Base-by-base conservation (phyloP, 768 basidiomycete genomes). In the Amanita rimosa region DNA sequence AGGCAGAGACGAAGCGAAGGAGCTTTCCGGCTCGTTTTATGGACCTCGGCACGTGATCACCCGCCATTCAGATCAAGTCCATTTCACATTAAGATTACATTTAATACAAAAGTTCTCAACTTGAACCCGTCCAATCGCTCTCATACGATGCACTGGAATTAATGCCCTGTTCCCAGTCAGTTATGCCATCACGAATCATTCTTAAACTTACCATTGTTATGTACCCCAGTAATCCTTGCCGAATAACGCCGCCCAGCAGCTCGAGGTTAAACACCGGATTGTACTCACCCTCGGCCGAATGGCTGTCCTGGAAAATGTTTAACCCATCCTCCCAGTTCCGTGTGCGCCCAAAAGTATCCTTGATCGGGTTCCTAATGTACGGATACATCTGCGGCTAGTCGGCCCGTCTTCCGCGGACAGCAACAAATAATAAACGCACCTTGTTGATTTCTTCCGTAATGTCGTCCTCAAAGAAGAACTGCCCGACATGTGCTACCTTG, bases 401-500 rank as follows among this genome's bases (percentile, higher is more conserved):
- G 27, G 19, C 29, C 10, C 34, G 13, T 24, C 40, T 21, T 11
- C 46, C 38, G 35, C 31, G 7, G 19, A 31, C 11, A 46, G 14
- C 7, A 13, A 3, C 42, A 2, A 31, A 10, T 13, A 43, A 11
- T 10, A 46, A n/a, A 19, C 64, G 19, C 26, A 70, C 70, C 57
- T 74, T 71, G 53, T 76, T 74, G 10, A 78, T 60, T 13, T 69
- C 61, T 34, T 67, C 52, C 51, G 75, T 76, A 39, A 75, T 60
- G 2, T 72, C 71, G 51, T 78, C 76, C 36, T 76, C 74, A 44
- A 78, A 78, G 67, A 76, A 78, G 57, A 73, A 76, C 52, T 78
- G 76, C 1, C 76, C 76, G 13, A 66, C 65, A 54, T 78, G 76
- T 1, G 64, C 58, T 2, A 76, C 64, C 5, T 67, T 64, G 1